Percentiles rank a stretch among this genome's conserved stretches.
Evolutionary conservation across 805 yeast species (phyloP).

Genomic region (Kluyveromyces siamensis): DNA sequence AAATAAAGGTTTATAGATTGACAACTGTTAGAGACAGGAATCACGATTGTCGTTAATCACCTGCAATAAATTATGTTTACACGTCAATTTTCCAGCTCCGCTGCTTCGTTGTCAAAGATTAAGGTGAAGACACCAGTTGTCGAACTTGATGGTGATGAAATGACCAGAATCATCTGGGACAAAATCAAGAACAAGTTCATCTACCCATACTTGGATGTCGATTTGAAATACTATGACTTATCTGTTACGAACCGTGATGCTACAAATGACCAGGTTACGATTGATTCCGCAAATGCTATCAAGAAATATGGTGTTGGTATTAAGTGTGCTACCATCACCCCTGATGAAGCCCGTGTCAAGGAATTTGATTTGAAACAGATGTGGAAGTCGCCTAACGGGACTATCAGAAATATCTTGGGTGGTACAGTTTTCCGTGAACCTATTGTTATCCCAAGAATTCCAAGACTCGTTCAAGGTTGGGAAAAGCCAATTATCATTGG

Average conservation of each 20-base stretch:
- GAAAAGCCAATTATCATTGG: conserved; percentile 77
- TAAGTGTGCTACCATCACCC: conserved; percentile 81
- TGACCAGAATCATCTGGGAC: conserved; percentile 80
- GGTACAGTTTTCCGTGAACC: conserved; percentile 85
- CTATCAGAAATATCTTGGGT: conserved; percentile 70
- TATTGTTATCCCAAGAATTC: conserved; percentile 68
- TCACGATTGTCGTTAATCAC: background rate
- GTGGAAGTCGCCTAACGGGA: conserved; percentile 86
- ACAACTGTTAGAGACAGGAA: too few species aligned
- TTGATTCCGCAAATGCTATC: conserved; percentile 71
- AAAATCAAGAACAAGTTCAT: conserved; percentile 60
- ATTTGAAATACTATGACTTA: conserved; percentile 68
- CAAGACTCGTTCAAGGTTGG: conserved; percentile 73
- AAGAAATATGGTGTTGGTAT: conserved; percentile 69
- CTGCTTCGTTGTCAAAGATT: conserved; percentile 39
- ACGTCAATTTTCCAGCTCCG: conserved; percentile 21
- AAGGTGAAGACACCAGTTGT: conserved; percentile 67
- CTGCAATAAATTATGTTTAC: conserved; percentile 12
- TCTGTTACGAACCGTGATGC: conserved; percentile 59
- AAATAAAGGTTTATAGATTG: too few species aligned
- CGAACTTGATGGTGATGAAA: conserved; percentile 78
- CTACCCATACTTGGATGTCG: conserved; percentile 61
- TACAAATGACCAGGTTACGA: conserved; percentile 66
- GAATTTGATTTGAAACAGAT: conserved; percentile 66
- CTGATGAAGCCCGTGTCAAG: conserved; percentile 70